Percentiles rank a stretch among this genome's conserved stretches.
These are phyloP conservation scores for Neurospora crassa DNA, from an alignment of 2,329 filamentous ascomycete genomes.

Conservation along the genomic window DNA sequence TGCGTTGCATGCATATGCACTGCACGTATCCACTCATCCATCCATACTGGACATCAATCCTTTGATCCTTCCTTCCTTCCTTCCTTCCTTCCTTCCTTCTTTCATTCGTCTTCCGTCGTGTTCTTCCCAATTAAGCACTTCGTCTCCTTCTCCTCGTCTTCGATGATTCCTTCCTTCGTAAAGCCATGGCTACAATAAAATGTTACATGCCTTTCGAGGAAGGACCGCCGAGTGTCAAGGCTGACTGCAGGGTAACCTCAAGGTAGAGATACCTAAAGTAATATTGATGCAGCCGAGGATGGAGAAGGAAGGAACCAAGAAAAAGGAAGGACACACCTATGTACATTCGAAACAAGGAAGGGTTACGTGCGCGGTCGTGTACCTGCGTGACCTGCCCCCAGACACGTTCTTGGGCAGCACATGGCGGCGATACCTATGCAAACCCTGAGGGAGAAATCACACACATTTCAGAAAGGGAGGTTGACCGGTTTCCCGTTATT, in stretches of 20 bases:
- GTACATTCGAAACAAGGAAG: not conserved
- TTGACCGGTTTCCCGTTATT: not conserved
- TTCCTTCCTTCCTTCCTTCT: not conserved
- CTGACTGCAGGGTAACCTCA: not conserved
- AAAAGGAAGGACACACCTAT: not conserved
- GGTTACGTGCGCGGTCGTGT: not conserved
- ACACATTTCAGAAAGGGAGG: not conserved
- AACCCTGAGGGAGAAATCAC: not conserved
- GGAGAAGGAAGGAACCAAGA: not conserved
- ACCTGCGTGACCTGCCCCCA: not conserved
- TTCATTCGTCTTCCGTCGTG: not conserved
- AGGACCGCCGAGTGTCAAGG: not conserved
- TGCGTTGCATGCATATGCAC: not conserved
- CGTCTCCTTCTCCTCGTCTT: not conserved
- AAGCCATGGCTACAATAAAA: not conserved
- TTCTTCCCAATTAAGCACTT: not conserved
- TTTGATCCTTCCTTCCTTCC: not conserved
- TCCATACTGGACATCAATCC: not conserved
- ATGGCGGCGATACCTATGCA: not conserved
- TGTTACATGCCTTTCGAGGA: not conserved
- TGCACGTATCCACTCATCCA: not conserved
- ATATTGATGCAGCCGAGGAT: not conserved
- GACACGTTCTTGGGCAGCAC: not conserved
- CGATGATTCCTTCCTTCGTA: not conserved
- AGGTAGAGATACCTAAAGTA: not conserved